phyloP scores from a whole-genome alignment of 2,329 filamentous ascomycete species.

The Penicillium sp. region DNA sequence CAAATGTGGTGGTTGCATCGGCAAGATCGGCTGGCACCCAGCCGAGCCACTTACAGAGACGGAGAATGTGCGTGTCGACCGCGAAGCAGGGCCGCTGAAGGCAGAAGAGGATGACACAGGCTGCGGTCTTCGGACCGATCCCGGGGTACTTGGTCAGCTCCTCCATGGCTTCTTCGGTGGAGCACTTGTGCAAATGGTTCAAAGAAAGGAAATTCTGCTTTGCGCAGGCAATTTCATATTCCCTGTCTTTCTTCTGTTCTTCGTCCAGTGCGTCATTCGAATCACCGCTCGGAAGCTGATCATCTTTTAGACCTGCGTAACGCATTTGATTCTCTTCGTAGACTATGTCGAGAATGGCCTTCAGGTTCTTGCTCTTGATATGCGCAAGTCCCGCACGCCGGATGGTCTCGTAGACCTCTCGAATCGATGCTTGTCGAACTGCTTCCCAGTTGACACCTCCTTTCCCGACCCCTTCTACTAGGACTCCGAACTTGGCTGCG shows the following conservation, averaged over 20 bases:
- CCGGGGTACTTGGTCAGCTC: constrained; percentile 64
- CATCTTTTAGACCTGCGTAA: constrained; percentile 53
- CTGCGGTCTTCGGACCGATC: constrained; percentile 69
- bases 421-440: constrained; percentile 62
- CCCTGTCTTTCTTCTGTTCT: constrained; percentile 55
- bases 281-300: constrained; percentile 44
- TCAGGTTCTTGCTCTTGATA: constrained; percentile 74
- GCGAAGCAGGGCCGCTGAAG: constrained; percentile 67
- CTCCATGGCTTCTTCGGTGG: constrained; percentile 61
- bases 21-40: constrained; percentile 60
- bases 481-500: constrained; percentile 65
- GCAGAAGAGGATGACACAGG: constrained; percentile 68
- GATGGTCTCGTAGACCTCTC: constrained; percentile 71
- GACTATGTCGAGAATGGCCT: constrained; percentile 72
- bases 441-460: constrained; percentile 77
- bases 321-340: constrained; percentile 69
- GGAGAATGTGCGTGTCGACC: constrained; percentile 70
- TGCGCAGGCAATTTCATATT: constrained; percentile 61
- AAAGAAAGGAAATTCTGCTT: constrained; percentile 66
- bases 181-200: constrained; percentile 62
- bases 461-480: constrained; percentile 66
- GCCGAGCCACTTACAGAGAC: constrained; percentile 64
- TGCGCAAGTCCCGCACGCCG: constrained; percentile 70
- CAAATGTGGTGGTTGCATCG: constrained; percentile 57
- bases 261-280: constrained; percentile 29